These are phyloP conservation scores for Candida odintsovae DNA, from an alignment of 805 yeast species.

Conservation along the genomic window DNA sequence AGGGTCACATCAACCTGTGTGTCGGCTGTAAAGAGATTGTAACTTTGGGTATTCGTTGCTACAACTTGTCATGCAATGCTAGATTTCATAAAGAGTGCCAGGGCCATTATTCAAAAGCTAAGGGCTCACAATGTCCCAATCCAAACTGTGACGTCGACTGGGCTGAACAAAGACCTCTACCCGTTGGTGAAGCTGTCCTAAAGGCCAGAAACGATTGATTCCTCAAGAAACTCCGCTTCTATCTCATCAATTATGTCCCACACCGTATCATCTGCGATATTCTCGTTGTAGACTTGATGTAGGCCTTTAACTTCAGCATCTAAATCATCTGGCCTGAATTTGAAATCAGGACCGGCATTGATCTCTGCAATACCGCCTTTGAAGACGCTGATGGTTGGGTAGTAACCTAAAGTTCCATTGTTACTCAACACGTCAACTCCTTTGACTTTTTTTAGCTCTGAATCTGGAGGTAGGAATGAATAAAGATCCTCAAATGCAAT, in stretches of 20 bases:
- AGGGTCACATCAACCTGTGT: slow-evolving; percentile 39
- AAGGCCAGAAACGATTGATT: slow-evolving; percentile 4
- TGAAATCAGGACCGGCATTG: slow-evolving; percentile 63
- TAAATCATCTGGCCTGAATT: slow-evolving; percentile 34
- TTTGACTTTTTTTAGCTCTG: slow-evolving; percentile 40
- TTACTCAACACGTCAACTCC: slow-evolving; percentile 45
- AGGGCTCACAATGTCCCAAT: slow-evolving; percentile 30
- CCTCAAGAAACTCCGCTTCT: slow-evolving; percentile 50
- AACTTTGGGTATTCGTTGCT: slow-evolving; percentile 45
- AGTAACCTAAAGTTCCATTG: slow-evolving; percentile 86
- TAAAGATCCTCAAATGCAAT: slow-evolving; percentile 60
- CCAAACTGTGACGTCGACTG: slow-evolving; percentile 20
- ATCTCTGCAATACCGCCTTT: slow-evolving; percentile 71
- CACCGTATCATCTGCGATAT: slow-evolving; percentile 71
- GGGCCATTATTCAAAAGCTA: slow-evolving; percentile 31
- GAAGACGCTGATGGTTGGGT: slow-evolving; percentile 82
- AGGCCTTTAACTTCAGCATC: slow-evolving; percentile 40
- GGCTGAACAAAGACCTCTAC: slow-evolving; percentile 12
- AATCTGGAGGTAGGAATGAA: slow-evolving; percentile 76
- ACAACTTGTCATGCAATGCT: slow-evolving; percentile 27
- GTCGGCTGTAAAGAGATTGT: slow-evolving; percentile 46
- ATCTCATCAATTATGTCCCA: slow-evolving; percentile 86
- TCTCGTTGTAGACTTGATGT: slow-evolving; percentile 56
- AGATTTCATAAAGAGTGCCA: slow-evolving; percentile 47
- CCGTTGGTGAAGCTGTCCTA: slow-evolving; percentile 10